These are phyloP conservation scores for Mycena venus DNA, from an alignment of 768 basidiomycete genomes.

Conservation along the genomic window DNA sequence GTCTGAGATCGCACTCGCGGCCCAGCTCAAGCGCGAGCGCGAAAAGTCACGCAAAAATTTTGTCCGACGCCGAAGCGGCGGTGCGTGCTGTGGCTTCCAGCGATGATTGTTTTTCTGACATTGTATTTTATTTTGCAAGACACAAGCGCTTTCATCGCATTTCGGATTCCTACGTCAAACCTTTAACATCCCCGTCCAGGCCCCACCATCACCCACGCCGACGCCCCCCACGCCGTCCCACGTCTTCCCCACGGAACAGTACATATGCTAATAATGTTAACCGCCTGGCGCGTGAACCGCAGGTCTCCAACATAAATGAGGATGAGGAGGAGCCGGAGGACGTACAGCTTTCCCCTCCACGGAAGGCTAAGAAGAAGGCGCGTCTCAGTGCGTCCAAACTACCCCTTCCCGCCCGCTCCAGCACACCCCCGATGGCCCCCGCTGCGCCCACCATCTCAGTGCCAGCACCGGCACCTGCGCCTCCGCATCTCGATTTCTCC, in stretches of 20 bases:
- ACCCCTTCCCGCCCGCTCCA: constrained; percentile 28
- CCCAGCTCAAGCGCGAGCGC: constrained; percentile 85
- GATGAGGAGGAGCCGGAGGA: constrained; percentile 32
- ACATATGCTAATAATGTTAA: constrained; percentile 39
- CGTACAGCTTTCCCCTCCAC: constrained; percentile 21
- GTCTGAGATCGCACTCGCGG: constrained; percentile 80
- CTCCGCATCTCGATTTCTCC: constrained; percentile 25
- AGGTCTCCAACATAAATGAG: constrained; percentile 48
- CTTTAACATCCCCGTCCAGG: constrained; percentile 54
- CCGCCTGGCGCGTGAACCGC: constrained; percentile 55
- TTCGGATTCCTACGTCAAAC: constrained; percentile 75
- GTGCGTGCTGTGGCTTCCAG: constrained; percentile 54
- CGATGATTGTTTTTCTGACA: constrained; percentile 22
- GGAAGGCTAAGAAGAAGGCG: constrained; percentile 45
- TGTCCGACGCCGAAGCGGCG: constrained; percentile 81
- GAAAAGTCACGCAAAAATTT: constrained; percentile 80
- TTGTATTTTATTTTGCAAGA: constrained; percentile 50
- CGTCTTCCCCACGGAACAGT: constrained; percentile 32
- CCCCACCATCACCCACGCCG: constrained; percentile 30
- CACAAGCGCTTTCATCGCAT: constrained; percentile 73
- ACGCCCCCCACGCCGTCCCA: constrained; percentile 30
- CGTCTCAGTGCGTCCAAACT: constrained; percentile 51
- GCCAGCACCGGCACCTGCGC: background rate
- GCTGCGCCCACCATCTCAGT: background rate
- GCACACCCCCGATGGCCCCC: constrained; percentile 26